Conservation (phyloP, 345 rosid species). For the Camelina sativa region DNA sequence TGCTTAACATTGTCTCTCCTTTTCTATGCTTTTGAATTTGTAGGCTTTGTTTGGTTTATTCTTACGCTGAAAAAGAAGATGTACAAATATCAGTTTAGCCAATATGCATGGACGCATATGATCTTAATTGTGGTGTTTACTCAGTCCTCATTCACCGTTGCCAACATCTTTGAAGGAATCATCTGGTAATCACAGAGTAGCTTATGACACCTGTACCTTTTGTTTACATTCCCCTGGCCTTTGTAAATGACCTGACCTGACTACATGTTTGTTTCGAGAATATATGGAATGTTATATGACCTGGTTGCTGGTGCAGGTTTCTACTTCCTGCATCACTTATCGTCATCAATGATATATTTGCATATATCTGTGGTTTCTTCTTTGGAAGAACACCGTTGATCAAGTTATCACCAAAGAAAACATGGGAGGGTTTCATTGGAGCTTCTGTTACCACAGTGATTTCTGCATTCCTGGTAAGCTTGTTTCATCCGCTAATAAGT, state of each 20-base stretch:
- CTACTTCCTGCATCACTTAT: slow-evolving; percentile 96
- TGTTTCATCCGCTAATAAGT: slow-evolving; percentile 1
- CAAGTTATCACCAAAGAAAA: slow-evolving; percentile 95
- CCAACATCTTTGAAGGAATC: slow-evolving; percentile 89
- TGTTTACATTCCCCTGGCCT: not conserved
- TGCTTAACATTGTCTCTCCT: slow-evolving; percentile 2
- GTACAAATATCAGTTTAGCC: slow-evolving; percentile 95
- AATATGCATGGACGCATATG: slow-evolving; percentile 95
- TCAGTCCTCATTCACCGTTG: slow-evolving; percentile 85
- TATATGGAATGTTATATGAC: not conserved
- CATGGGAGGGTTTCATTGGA: slow-evolving; percentile 98
- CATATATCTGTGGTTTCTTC: slow-evolving; percentile 86
- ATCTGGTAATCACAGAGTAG: slow-evolving; percentile 56
- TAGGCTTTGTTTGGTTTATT: slow-evolving; percentile 79
- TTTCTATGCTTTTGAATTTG: slow-evolving; percentile 6
- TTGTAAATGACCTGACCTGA: not conserved
- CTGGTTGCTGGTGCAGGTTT: slow-evolving; percentile 61
- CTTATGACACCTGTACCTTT: not conserved
- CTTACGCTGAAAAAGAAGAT: slow-evolving; percentile 83
- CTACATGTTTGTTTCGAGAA: not conserved
- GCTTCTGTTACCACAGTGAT: slow-evolving; percentile 85
- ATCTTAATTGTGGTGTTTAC: slow-evolving; percentile 82
- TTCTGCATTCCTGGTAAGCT: slow-evolving; percentile 83
- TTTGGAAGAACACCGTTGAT: slow-evolving; percentile 94
- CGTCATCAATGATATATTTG: slow-evolving; percentile 84